Evolutionary conservation across 257 asterid genomes (phyloP).

Genomic region (Linaria vulgaris): DNA sequence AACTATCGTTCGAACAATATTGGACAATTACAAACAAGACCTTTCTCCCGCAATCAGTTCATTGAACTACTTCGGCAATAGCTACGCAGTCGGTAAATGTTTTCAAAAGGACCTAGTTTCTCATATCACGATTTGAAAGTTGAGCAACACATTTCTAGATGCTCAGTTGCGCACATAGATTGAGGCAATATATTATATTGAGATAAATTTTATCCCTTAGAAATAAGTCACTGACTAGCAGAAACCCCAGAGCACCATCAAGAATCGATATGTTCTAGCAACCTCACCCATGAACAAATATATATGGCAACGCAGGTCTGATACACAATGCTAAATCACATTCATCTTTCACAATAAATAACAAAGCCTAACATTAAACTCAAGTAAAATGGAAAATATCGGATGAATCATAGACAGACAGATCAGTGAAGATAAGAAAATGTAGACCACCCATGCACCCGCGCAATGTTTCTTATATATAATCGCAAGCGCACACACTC

Average conservation of each 20-base stretch:
- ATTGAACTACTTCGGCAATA: neutral
- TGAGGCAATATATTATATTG: neutral
- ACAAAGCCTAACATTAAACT: slow-evolving; percentile 7
- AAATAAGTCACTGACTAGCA: neutral
- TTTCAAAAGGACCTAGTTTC: neutral
- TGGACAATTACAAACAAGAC: neutral
- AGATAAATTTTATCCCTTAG: too few species aligned
- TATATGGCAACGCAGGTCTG: neutral
- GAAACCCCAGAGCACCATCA: neutral
- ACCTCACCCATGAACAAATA: too few species aligned
- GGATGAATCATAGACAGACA: neutral
- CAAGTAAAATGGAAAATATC: slow-evolving; percentile 1
- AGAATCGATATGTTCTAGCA: too few species aligned
- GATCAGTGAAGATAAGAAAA: neutral
- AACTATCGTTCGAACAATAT: slow-evolving; percentile 12
- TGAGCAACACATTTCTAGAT: neutral
- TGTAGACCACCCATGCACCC: too few species aligned
- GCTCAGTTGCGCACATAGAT: neutral
- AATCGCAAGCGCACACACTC: neutral
- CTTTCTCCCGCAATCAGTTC: neutral
- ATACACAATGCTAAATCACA: neutral
- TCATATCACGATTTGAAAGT: neutral
- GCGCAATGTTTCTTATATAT: too few species aligned
- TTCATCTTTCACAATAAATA: slow-evolving; percentile 9
- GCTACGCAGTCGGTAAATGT: neutral